phyloP scores from a whole-genome alignment of 345 rosid genomes.

The Abelmoschus esculentus region DNA sequence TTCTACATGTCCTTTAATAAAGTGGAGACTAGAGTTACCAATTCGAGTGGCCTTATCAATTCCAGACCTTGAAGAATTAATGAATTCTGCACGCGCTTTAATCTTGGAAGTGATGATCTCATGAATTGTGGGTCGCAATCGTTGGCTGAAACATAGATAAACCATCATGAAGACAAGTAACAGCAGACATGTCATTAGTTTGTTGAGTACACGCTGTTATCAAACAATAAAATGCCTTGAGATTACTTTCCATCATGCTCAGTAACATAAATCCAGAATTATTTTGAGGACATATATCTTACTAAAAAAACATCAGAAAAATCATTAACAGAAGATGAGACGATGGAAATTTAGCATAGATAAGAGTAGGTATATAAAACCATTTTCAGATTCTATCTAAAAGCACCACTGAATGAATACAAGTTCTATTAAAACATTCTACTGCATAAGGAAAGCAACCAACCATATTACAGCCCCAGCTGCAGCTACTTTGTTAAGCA shows the following conservation, averaged over 20 bases:
- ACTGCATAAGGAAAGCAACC: constrained; percentile 26
- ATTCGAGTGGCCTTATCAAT: constrained; percentile 43
- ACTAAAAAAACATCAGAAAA: background rate
- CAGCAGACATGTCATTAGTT: background rate
- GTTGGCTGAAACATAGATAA: constrained; percentile 54
- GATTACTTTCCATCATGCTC: background rate
- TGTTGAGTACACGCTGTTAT: constrained; percentile 5
- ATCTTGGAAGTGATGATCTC: constrained; percentile 87
- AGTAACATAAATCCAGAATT: background rate
- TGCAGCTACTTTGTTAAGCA: constrained; percentile 95
- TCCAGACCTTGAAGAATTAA: constrained; percentile 54
- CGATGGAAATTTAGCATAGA: background rate
- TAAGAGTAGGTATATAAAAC: background rate
- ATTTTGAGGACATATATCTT: background rate
- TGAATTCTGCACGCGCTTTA: constrained; percentile 57
- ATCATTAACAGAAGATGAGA: background rate
- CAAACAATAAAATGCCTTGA: background rate
- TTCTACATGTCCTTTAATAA: constrained; percentile 56
- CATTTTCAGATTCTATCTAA: constrained; percentile 1
- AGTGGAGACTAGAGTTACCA: constrained; percentile 38
- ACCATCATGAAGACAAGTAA: background rate
- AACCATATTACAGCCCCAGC: constrained; percentile 98
- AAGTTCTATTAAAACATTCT: constrained; percentile 13
- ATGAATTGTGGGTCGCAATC: constrained; percentile 88
- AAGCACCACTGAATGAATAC: background rate